Evolutionary conservation across 148 eudicot genomes (phyloP), one percentile per base, ranked within the genome.

Genomic region (Vaccinium darrowii): DNA sequence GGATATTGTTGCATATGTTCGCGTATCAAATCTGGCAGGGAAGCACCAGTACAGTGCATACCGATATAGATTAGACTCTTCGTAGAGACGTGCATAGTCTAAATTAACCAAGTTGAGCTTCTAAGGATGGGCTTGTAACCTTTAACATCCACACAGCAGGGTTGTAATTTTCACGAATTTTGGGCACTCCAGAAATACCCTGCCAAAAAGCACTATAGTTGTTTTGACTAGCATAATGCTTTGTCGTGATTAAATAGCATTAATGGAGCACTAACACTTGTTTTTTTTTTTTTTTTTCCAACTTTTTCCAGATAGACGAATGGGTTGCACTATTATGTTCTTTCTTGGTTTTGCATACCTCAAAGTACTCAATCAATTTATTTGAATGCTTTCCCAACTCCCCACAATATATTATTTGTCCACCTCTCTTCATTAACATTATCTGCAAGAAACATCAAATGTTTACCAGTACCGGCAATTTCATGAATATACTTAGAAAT

Each of bases 71-170:
- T 77, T 16, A 9, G 94, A 92, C 2, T 85, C 81, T 69, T 73
- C 84, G 78, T 91, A 92, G 82, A 76, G 39, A 3, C 72, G 62
- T 7, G 88, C 89, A 79, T 89, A 92, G 79, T 90, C 89, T 30
- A 86, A n/a, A n/a, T n/a, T n/a, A 27, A n/a, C 87, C 86, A 74
- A 92, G 86, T 27, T 82, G 84, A 7, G 83, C 82, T 86, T 90
- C 94, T 75, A 63, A 77, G 14, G 86, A 77, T 74, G 74, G 36
- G 19, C 90, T 85, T 75, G 87, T 88, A 5, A 89, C 86, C 50
- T 91, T 92, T 77, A 91, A 76, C 92, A 92, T 90, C 94, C 94
- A 92, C 14, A 92, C 87, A 49, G 94, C 93, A 3, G 93, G 94
- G 84, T 92, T 92, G 76, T 85, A 90, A 7, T 89, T 89, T 90